phyloP scores from a whole-genome alignment of 495 filamentous ascomycete genomes.

The Lophiotrema nucula region DNA sequence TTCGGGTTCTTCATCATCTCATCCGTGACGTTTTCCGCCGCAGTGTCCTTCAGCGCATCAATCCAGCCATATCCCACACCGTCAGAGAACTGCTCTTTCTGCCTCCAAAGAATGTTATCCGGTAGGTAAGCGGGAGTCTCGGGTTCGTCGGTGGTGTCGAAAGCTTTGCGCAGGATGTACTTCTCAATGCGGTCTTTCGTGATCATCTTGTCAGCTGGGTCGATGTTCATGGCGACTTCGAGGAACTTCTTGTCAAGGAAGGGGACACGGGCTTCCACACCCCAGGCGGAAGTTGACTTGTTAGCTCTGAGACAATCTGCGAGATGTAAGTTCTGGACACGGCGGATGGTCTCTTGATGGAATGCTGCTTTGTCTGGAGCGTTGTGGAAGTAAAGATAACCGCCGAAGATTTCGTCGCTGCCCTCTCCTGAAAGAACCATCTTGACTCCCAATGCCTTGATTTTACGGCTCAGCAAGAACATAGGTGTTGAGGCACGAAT shows the following conservation, averaged over 20 bases:
- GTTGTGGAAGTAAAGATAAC: slow-evolving; percentile 97
- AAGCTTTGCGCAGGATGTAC: slow-evolving; percentile 94
- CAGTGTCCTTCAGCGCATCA: slow-evolving; percentile 91
- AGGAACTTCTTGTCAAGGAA: slow-evolving; percentile 98
- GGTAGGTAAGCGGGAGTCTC: slow-evolving; percentile 79
- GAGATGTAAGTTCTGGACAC: slow-evolving; percentile 93
- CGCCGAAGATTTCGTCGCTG: slow-evolving; percentile 95
- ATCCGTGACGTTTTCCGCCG: slow-evolving; percentile 82
- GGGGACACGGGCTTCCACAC: slow-evolving; percentile 94
- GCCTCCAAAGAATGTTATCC: slow-evolving; percentile 91
- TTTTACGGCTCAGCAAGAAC: slow-evolving; percentile 96
- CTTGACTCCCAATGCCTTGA: slow-evolving; percentile 98
- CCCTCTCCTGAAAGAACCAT: slow-evolving; percentile 98
- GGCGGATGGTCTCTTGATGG: slow-evolving; percentile 86
- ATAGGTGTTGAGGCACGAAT: slow-evolving; percentile 98
- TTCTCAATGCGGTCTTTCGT: slow-evolving; percentile 89
- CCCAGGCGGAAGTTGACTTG: slow-evolving; percentile 99
- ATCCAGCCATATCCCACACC: slow-evolving; percentile 99
- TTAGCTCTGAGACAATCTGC: slow-evolving; percentile 95
- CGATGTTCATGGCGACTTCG: slow-evolving; percentile 84
- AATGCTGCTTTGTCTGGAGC: slow-evolving; percentile 88
- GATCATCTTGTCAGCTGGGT: slow-evolving; percentile 94
- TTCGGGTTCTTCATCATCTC: slow-evolving; percentile 98
- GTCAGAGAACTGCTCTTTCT: slow-evolving; percentile 99
- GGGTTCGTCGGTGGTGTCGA: slow-evolving; percentile 87